Evolutionary conservation across 2,329 filamentous ascomycete species (phyloP), one percentile per base, ranked within the genome.

Genomic region (Harringtonia aguacate): DNA sequence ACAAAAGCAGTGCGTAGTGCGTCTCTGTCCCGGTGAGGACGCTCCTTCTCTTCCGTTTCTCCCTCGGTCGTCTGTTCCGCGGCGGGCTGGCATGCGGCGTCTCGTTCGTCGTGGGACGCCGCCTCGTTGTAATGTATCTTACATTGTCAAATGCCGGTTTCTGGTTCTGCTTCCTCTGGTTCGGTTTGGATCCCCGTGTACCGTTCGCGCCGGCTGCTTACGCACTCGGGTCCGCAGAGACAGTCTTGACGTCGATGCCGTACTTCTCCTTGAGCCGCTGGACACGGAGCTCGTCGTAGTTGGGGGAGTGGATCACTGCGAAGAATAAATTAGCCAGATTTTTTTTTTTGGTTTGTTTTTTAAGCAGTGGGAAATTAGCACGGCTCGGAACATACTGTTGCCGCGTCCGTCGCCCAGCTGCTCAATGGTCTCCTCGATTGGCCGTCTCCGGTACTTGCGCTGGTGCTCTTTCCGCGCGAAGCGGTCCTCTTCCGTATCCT

Each of bases 341-440:
- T n/a, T n/a, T n/a, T n/a, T n/a, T n/a, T n/a, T n/a, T n/a, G n/a
- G n/a, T n/a, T n/a, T n/a, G n/a, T n/a, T n/a, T n/a, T n/a, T n/a
- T n/a, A n/a, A n/a, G n/a, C n/a, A n/a, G n/a, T n/a, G n/a, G n/a
- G n/a, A n/a, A n/a, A n/a, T n/a, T n/a, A n/a, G n/a, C n/a, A n/a
- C n/a, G n/a, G n/a, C n/a, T n/a, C 8, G 12, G 12, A 4, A 31
- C 41, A 17, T 39, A 45, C 36, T 46, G 46, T 45, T 39, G 90
- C 86, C 86, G 76, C 88, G 77, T 53, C 87, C 87, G 70, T 95
- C 89, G 43, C 88, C 89, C 56, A 95, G 59, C 57, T 90, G 77
- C 21, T 78, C 75, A 52, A 95, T 68, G 3, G 86, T 94, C 69
- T 95, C 82, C 60, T 86, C 82, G 21, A 77, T 70, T 22, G 86